phyloP scores from a whole-genome alignment of 176 grass and related monocot species.

The Musa schizocarpa region DNA sequence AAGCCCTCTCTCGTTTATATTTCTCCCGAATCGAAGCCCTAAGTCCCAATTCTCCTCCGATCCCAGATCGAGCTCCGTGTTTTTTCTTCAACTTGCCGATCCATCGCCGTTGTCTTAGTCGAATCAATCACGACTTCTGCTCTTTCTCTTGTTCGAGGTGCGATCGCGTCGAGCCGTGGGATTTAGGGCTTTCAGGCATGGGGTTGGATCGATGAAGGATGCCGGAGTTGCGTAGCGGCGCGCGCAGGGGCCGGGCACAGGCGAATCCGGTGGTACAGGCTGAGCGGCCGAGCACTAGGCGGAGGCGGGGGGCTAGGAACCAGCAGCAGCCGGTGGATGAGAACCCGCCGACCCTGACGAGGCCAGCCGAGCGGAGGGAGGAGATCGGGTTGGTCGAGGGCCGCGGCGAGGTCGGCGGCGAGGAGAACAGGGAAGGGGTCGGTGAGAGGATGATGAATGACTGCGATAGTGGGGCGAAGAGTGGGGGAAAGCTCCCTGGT shows the following conservation, averaged over 20 bases:
- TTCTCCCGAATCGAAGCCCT: no score
- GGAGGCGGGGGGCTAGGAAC: conserved; percentile 18
- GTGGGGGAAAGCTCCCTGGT: conserved; percentile 38
- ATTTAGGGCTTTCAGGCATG: conserved; percentile 1
- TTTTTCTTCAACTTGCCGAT: no score
- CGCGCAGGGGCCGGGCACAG: conserved; percentile 15
- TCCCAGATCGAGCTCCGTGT: no score
- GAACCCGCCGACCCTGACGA: not conserved
- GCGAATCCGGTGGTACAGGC: conserved; percentile 12
- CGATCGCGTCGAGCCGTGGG: not conserved
- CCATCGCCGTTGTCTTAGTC: not conserved
- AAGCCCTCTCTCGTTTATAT: no score
- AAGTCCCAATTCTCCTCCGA: no score
- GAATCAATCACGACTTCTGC: not conserved
- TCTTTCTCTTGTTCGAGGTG: not conserved
- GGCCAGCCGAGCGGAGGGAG: conserved; percentile 20
- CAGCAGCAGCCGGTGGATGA: not conserved
- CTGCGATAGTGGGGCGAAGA: conserved; percentile 45
- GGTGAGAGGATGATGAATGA: conserved; percentile 49
- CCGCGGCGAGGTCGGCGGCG: conserved; percentile 14
- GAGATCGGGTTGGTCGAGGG: conserved; percentile 37
- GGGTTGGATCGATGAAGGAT: conserved; percentile 18
- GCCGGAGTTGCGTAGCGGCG: conserved; percentile 23
- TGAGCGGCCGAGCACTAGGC: not conserved
- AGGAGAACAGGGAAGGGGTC: conserved; percentile 22